Evolutionary conservation across 257 asterid genomes (phyloP).

Genomic region (Plantago ovata): DNA sequence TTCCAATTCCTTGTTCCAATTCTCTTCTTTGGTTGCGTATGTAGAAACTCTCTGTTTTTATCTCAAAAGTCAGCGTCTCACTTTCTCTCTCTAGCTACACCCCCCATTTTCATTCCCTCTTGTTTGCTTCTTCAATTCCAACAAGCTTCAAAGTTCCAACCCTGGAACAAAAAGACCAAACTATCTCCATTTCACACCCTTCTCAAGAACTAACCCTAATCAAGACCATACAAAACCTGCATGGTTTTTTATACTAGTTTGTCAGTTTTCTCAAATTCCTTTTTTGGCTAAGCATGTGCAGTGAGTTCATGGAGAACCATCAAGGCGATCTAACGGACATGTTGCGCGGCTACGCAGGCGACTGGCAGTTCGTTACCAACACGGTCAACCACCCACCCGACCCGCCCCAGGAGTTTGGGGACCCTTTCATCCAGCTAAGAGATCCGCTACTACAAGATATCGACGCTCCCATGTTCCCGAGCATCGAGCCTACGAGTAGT

Average conservation of each 20-base stretch:
- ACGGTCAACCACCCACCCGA: constrained; percentile 25
- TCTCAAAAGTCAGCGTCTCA: constrained; percentile 65
- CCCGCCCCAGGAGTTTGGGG: constrained; percentile 59
- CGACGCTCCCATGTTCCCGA: constrained; percentile 17
- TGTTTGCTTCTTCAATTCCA: constrained; percentile 3
- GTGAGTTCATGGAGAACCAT: constrained; percentile 44
- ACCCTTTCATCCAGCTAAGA: constrained; percentile 58
- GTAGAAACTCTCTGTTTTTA: constrained; percentile 31
- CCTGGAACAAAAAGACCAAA: background rate
- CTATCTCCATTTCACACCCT: background rate
- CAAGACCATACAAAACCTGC: constrained; percentile 18
- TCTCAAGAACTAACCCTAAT: background rate
- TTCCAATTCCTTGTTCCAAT: constrained; percentile 20
- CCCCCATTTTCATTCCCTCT: constrained; percentile 21
- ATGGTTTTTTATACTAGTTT: constrained; percentile 13
- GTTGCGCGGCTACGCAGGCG: constrained; percentile 44
- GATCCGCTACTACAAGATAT: constrained; percentile 66
- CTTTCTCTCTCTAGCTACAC: constrained; percentile 20
- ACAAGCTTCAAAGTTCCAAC: background rate
- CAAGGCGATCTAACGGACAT: constrained; percentile 86
- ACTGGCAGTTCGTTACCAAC: constrained; percentile 48
- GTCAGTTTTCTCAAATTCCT: too few relatives aligned
- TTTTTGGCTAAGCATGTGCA: constrained; percentile 33
- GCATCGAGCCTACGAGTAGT: background rate
- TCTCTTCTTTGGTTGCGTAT: constrained; percentile 44